Base-by-base conservation (phyloP, 2,329 filamentous ascomycete genomes). In the Aspergillus sojae region DNA sequence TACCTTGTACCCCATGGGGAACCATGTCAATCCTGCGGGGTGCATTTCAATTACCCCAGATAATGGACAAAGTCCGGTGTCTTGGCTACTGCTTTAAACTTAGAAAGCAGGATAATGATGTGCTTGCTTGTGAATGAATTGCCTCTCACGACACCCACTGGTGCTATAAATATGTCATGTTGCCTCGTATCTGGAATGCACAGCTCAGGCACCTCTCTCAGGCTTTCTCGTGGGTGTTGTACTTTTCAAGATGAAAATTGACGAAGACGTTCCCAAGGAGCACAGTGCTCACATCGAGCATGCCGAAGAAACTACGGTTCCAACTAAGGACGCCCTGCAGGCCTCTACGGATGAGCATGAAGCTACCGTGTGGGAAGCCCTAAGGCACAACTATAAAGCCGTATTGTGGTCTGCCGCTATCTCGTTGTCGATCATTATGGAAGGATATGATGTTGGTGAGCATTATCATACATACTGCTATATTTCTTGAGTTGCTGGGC, bases 391-490 rank as follows among this genome's bases (percentile, higher is more conserved):
- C 28, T 55, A 53, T 28, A 65, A 65, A 53, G 63, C 63, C 9
- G 58, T 54, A 5, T 21, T 63, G 16, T 65, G 63, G 63, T 65
- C 63, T 41, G 61, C 59, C 46, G 43, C 57, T 14, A 60, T 66
- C 23, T 64, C 64, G 9, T 50, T 64, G 56, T 58, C 64, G 3
- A 62, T 66, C 34, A 64, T 66, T 62, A 66, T 66, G 64, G 64
- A 66, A 41, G 64, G 64, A 16, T 66, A 66, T 57, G 71, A 72
- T 60, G 52, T 68, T 48, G 70, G 70, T 58, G 34, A 50, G 58
- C 28, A 52, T 10, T 45, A 5, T 53, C 50, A 4, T 0, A 10
- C 1, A 14, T 2, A 52, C 10, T 26, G 41, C 21, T 30, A 10
- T 60, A 5, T 45, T 45, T 2, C 4, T 23, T 12, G 10, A 28